Evolutionary conservation across 2,329 filamentous ascomycete genomes (phyloP).

Genomic region (Colletotrichum costaricense): DNA sequence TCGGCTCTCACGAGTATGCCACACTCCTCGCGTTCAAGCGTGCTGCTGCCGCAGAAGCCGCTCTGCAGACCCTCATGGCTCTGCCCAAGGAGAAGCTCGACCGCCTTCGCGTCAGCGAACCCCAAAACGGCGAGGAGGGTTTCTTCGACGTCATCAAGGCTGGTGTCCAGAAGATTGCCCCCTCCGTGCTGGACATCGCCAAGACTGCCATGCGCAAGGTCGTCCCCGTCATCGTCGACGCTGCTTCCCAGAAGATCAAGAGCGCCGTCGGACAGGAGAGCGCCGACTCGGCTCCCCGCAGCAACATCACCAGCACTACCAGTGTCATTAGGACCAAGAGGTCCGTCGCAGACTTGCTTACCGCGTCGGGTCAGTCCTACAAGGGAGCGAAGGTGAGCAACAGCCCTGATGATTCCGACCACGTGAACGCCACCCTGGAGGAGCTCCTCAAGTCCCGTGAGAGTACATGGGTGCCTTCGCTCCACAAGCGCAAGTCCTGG

Average conservation of each 20-base stretch:
- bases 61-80: neutral
- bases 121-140: neutral
- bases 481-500: neutral
- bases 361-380: neutral
- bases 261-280: neutral
- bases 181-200: neutral
- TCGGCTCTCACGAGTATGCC: neutral
- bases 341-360: neutral
- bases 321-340: neutral
- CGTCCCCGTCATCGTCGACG: neutral
- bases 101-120: neutral
- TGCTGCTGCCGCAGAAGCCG: neutral
- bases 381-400: neutral
- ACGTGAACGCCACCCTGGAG: neutral
- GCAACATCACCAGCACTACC: neutral
- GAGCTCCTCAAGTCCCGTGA: neutral
- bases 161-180: neutral
- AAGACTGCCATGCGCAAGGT: neutral
- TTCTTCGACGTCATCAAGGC: neutral
- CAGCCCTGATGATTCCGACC: neutral
- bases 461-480: conserved; percentile 1
- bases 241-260: neutral
- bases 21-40: conserved; percentile 1
- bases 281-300: neutral
- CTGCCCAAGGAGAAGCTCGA: neutral